These are phyloP conservation scores for Aristolochia californica DNA, from an alignment of 164 flowering plant genomes.

Conservation along the genomic window DNA sequence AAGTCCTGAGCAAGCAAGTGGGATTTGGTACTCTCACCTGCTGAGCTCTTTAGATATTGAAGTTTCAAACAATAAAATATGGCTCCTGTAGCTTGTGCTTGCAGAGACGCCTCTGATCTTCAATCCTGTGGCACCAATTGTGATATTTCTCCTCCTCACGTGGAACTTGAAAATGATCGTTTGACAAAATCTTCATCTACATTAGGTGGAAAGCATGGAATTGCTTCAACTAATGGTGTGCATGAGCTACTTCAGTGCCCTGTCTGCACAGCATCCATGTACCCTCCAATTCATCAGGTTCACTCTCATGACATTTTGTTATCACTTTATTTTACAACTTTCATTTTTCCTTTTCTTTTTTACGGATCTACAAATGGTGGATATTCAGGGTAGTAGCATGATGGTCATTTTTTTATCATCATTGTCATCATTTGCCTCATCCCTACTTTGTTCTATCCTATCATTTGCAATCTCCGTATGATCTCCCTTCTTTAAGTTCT, in stretches of 20 bases:
- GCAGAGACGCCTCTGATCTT: constrained; percentile 44
- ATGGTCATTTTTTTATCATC: too few relatives aligned
- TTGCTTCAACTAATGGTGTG: constrained; percentile 45
- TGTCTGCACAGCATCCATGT: constrained; percentile 54
- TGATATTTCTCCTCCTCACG: constrained; percentile 22
- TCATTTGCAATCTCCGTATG: background rate
- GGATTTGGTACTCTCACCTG: too few relatives aligned
- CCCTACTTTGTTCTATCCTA: background rate
- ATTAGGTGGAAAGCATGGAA: constrained; percentile 31
- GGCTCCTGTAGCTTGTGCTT: constrained; percentile 53
- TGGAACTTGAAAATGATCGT: constrained; percentile 16
- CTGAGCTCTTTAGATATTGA: too few relatives aligned
- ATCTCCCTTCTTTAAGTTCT: background rate
- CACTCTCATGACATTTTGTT: constrained; percentile 2
- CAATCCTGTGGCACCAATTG: constrained; percentile 23
- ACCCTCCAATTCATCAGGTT: constrained; percentile 81
- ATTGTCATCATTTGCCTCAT: background rate
- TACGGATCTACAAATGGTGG: background rate
- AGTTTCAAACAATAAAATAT: constrained; percentile 13
- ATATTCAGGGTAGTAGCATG: background rate
- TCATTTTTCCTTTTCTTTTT: background rate
- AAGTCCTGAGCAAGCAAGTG: too few relatives aligned
- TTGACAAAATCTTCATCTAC: constrained; percentile 16
- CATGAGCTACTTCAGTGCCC: constrained; percentile 71
- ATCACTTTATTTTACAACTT: background rate